phyloP scores from a whole-genome alignment of 1,284 basidiomycete species.

The Boletus smithii region DNA sequence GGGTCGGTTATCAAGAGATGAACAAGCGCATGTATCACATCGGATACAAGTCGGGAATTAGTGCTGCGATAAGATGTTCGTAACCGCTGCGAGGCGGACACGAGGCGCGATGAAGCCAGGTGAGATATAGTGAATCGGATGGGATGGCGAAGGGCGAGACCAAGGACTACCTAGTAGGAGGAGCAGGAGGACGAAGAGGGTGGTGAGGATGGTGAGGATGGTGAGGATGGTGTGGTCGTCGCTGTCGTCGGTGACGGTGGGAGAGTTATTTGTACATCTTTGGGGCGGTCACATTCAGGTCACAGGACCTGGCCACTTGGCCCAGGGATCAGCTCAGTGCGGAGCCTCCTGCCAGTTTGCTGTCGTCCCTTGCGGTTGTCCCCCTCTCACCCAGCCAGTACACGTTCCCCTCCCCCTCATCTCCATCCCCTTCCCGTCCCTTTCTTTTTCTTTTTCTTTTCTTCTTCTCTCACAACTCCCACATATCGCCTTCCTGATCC shows the following conservation, averaged over 20 bases:
- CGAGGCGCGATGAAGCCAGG: slow-evolving; percentile 1
- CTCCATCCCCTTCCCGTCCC: not conserved
- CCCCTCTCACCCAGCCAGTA: slow-evolving; percentile 9
- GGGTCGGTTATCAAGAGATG: no score
- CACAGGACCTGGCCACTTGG: no score
- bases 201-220: not conserved
- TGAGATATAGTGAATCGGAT: no score
- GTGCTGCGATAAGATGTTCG: slow-evolving; percentile 6
- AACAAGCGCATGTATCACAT: no score
- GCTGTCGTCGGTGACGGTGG: not conserved
- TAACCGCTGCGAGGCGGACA: not conserved
- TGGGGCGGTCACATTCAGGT: slow-evolving; percentile 31
- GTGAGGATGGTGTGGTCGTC: no score
- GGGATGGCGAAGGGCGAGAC: no score
- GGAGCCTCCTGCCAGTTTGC: slow-evolving; percentile 19
- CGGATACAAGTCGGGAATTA: slow-evolving; percentile 10
- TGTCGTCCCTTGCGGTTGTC: slow-evolving; percentile 23
- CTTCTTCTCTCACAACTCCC: not conserved
- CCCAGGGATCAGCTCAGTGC: slow-evolving; percentile 23
- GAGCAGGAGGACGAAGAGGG: no score
- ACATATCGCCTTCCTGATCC: slow-evolving; percentile 19
- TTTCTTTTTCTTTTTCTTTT: not conserved
- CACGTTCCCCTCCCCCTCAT: not conserved
- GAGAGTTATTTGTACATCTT: slow-evolving; percentile 34
- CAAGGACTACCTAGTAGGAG: no score